Conservation (phyloP, 179 eudicot species). For the Silene coronaria region DNA sequence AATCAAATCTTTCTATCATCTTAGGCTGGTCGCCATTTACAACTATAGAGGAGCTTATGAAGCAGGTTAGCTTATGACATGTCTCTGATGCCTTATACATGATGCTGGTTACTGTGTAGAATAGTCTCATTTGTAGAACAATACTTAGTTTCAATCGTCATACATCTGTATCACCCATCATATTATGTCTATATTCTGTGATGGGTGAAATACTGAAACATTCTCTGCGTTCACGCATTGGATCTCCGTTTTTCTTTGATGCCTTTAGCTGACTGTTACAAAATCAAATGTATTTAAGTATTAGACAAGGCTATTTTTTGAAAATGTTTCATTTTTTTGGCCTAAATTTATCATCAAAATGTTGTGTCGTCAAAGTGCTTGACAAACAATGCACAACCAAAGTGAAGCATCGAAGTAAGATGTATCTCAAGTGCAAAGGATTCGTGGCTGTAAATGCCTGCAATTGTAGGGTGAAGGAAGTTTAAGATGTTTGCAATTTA, state of each 20-base stretch:
- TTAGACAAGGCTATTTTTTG: not conserved
- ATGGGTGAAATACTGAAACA: not conserved
- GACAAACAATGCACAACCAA: not conserved
- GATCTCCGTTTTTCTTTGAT: not conserved
- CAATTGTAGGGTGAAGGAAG: not conserved
- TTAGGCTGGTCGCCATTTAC: constrained; percentile 83
- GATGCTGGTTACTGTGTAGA: not conserved
- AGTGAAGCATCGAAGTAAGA: not conserved
- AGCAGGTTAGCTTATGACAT: constrained; percentile 47
- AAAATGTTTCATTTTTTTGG: not conserved
- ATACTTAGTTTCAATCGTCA: not conserved
- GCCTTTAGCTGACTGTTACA: not conserved
- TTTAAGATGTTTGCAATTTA: not conserved
- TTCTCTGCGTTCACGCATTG: not conserved
- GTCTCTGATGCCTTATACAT: not conserved
- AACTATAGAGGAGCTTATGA: constrained; percentile 54
- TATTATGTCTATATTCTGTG: not conserved
- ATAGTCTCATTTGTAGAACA: not conserved
- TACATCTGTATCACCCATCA: not conserved
- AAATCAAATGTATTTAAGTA: not conserved
- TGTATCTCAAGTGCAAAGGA: not conserved
- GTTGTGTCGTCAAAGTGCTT: not conserved
- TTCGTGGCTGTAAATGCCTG: not conserved
- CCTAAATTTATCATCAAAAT: not conserved
- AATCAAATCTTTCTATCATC: constrained; percentile 51